A percentile compares a stretch with the other conserved stretches of the same genome.
These are phyloP conservation scores for Amniculicola lignicola DNA, from an alignment of 495 filamentous ascomycete genomes.

Conservation along the genomic window DNA sequence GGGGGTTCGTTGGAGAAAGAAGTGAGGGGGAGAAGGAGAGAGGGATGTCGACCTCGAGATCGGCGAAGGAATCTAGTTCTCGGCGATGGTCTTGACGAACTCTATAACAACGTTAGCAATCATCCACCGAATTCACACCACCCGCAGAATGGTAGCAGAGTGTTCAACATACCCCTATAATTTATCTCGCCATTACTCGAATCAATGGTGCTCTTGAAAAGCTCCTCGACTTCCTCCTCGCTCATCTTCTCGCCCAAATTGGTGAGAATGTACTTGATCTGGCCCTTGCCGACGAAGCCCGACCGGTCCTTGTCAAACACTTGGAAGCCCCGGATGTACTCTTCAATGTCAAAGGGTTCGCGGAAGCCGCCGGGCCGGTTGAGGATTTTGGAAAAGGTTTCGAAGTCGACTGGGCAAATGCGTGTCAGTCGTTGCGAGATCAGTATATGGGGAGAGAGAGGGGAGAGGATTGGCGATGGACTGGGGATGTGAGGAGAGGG, in stretches of 20 bases:
- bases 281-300: slow-evolving; percentile 94
- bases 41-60: background rate
- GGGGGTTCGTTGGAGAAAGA: background rate
- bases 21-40: background rate
- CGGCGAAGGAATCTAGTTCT: slow-evolving; percentile 24
- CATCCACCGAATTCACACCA: background rate
- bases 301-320: slow-evolving; percentile 99
- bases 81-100: slow-evolving; percentile 29
- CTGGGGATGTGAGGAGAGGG: background rate
- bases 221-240: slow-evolving; percentile 96
- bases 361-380: slow-evolving; percentile 98
- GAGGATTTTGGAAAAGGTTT: slow-evolving; percentile 89
- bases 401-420: slow-evolving; percentile 80
- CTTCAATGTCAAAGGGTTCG: slow-evolving; percentile 93
- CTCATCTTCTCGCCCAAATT: slow-evolving; percentile 98
- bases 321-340: slow-evolving; percentile 97
- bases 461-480: background rate
- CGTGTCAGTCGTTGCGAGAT: background rate
- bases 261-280: slow-evolving; percentile 92
- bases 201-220: slow-evolving; percentile 88
- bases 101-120: slow-evolving; percentile 20
- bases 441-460: background rate
- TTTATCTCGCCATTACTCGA: slow-evolving; percentile 93
- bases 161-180: slow-evolving; percentile 67
- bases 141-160: background rate